Base-by-base conservation (phyloP, 2,329 filamentous ascomycete genomes). In the Chaetomium sp. region DNA sequence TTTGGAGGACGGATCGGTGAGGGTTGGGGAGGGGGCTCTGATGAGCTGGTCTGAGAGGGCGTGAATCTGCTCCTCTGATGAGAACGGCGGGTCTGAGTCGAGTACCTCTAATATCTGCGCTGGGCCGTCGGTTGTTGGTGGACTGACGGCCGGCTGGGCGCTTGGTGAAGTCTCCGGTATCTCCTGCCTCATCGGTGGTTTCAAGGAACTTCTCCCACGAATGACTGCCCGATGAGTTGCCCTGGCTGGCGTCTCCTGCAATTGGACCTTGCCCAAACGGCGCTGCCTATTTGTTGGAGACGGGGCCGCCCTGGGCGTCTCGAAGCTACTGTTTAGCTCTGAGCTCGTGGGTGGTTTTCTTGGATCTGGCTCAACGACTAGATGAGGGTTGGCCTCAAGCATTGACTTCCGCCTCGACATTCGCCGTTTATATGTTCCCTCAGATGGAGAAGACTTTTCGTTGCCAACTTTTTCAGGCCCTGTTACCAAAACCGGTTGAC, bases 21-120 rank as follows among this genome's bases (percentile, higher is more conserved):
- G 62, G 2, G 66, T 66, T 42, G 66, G 62, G 3, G 66, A 68
- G 3, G 64, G 64, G 7, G 27, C 53, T 10, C 57, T 60, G 27
- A 35, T 38, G 31, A 45, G 35, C 1, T 35, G 16, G 10, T 6
- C 4, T 5, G 55, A 21, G 23, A 19, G 12, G 27, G n/a, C 25
- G 19, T 35, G 23, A 27, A n/a, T 12, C 10, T 50, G 42, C 29
- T 63, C 63, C 25, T 13, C 55, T 10, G 59, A 47, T 12, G 47
- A 12, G 21, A 35, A 27, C 7, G 57, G 35, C 1, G 54, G 49
- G 23, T 65, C 59, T 21, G 59, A 57, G 10, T 56, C 62, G 21
- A 16, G 55, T 7, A 62, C 35, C 25, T 58, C 56, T 16, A 31
- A 16, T 13, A 4, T 19, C n/a, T 25, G 25, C 2, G 29, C 23